These are phyloP conservation scores for Tylopilus sp. DNA, from an alignment of 1,284 basidiomycete genomes.

Conservation along the genomic window DNA sequence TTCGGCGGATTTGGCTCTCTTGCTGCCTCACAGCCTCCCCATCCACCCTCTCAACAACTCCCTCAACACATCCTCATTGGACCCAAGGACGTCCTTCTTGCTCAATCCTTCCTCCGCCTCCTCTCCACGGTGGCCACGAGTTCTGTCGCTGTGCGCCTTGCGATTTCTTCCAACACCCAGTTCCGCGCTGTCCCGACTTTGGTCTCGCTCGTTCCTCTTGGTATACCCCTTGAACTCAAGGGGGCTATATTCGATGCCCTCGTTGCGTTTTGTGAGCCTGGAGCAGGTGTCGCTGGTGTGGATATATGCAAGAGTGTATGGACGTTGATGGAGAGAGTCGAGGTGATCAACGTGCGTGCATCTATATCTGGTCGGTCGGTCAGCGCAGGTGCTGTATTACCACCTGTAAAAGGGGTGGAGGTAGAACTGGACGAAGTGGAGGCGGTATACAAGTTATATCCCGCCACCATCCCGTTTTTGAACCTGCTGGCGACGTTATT, in stretches of 20 bases:
- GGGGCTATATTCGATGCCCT: constrained; percentile 83
- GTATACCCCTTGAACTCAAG: constrained; percentile 88
- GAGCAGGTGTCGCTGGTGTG: constrained; percentile 66
- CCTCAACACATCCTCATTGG: constrained; percentile 55
- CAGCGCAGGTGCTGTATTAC: constrained; percentile 37
- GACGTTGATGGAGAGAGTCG: constrained; percentile 77
- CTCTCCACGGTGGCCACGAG: constrained; percentile 76
- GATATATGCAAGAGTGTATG: constrained; percentile 82
- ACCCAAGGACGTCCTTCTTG: constrained; percentile 74
- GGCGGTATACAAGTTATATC: constrained; percentile 73
- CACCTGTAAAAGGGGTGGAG: constrained; percentile 66
- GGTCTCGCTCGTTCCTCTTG: constrained; percentile 74
- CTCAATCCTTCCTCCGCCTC: constrained; percentile 79
- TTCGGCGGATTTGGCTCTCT: constrained; percentile 34
- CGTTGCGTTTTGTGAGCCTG: constrained; percentile 80
- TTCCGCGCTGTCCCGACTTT: constrained; percentile 79
- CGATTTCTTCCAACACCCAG: constrained; percentile 75
- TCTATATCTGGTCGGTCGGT: constrained; percentile 33
- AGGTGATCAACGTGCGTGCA: constrained; percentile 75
- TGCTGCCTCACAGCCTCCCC: constrained; percentile 15
- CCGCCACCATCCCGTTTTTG: constrained; percentile 85
- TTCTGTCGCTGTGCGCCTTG: constrained; percentile 76
- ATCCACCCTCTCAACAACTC: constrained; percentile 22
- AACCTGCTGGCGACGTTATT: constrained; percentile 78
- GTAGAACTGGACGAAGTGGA: constrained; percentile 87